A percentile compares a stretch with the other conserved stretches of the same genome.
phyloP scores from a whole-genome alignment of 163 green algal genomes.

The Chloroidium sp. region DNA sequence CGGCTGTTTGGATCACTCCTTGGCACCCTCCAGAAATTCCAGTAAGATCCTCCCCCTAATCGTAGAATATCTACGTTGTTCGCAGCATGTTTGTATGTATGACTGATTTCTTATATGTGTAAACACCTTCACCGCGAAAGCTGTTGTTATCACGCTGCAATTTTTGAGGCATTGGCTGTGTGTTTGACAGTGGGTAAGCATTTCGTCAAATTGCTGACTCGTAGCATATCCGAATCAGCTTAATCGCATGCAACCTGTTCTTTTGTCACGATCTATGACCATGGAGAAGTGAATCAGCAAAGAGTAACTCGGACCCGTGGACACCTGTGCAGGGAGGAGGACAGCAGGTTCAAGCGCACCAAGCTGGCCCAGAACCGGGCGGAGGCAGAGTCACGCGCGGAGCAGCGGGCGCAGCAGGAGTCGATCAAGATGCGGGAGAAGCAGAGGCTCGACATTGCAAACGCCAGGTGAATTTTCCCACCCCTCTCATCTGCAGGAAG shows the following conservation, averaged over 20 bases:
- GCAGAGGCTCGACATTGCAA: neutral
- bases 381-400: constrained; percentile 28
- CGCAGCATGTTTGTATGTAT: neutral
- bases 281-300: no score
- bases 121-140: no score
- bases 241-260: neutral
- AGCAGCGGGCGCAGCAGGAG: constrained; percentile 31
- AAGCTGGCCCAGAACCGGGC: constrained; percentile 25
- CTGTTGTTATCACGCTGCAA: no score
- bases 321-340: constrained; percentile 33
- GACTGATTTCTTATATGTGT: no score
- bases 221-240: neutral
- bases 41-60: constrained; percentile 5
- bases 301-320: neutral
- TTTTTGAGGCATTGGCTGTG: neutral
- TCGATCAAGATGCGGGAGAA: constrained; percentile 12
- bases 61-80: neutral
- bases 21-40: constrained; percentile 52
- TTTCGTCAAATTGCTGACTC: neutral
- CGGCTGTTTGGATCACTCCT: constrained; percentile 42
- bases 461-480: neutral
- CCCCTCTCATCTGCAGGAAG: neutral
- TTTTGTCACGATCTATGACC: neutral
- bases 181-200: neutral
- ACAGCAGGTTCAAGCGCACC: constrained; percentile 27